Evolutionary conservation across 345 rosid genomes (phyloP), one percentile per base, ranked within the genome.

Genomic region (Salix koriyanagi): DNA sequence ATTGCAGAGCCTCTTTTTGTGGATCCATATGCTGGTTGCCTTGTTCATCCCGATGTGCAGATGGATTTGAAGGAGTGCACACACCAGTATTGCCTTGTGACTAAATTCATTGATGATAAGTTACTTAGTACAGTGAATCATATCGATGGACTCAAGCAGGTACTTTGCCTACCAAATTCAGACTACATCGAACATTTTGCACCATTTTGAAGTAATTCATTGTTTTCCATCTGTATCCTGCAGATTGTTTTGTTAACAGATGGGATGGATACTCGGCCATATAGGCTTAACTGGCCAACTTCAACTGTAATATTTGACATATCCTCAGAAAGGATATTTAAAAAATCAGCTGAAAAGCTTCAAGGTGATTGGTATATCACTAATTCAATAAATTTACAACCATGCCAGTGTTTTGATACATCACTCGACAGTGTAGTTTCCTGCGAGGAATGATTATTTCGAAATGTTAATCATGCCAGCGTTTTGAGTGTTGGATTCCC

Each of bases 261-360:
- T 85, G 99, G 99, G 12, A 90, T 93, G 97, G 97, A 90, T 76
- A 95, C 99, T 85, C 86, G 97, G 52, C 97, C 97, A 21, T 95
- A 88, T 77, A 86, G 99, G 83, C 96, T 95, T 66, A 89, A 85
- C 25, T 95, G 99, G 97, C 97, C 94, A 71, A 77, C 87, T 79
- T 93, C 97, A 2, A 89, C 97, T 79, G 78, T 93, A 65, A 89
- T 93, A 72, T 95, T 88, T 81, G 97, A 93, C 81, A 74, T 93
- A 37, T 95, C 97, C 64, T 90, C 94, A 0, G 87, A 86, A 64
- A 85, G 78, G 61, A 86, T 91, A 52, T 95, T 88, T 73, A 80
- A 81, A 74, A 71, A 72, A 36, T 86, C 99, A 36, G 81, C 89
- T 65, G 79, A 85, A 42, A 89, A 83, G 85, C 97, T 93, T 80